Base-by-base conservation (phyloP, 2,329 filamentous ascomycete genomes). In the Xylariales sp. region DNA sequence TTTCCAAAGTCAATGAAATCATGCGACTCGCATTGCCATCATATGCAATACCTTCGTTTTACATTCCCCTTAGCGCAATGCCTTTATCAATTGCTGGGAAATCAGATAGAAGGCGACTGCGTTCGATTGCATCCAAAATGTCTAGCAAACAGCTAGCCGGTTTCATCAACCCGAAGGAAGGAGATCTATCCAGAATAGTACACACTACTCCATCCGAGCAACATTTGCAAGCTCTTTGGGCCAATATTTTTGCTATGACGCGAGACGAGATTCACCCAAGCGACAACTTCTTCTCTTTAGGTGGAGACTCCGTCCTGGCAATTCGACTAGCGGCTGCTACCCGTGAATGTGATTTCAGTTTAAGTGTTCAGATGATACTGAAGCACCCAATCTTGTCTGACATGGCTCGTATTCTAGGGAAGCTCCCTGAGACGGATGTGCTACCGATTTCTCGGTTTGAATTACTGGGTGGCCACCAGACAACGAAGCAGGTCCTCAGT, bases 241-340 rank as follows among this genome's bases (percentile, higher is more conserved):
- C 37, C 5, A 18, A 33, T 34, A 14, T 40, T 17, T 34, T 40
- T 23, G 4, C n/a, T 15, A 15, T 27, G 4, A 20, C 15, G 4
- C 6, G 5, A n/a, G 23, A 28, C 13, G 6, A 17, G n/a, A 39
- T 39, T n/a, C 29, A 33, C 20, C 20, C 29, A 14, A 19, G 28
- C 16, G 38, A 40, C 19, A 14, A 40, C 19, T 40, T 40, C 16
- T 19, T 40, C 8, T 21, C 31, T 16, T 28, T 40, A 13, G 38
- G 38, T 15, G 38, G 38, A 5, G 38, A 40, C 15, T 40, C 38
- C 5, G 21, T 40, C 8, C 14, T 40, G n/a, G 38, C 38, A 7
- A 40, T 40, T n/a, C 29, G 29, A 17, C 32, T 40, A 12, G 21
- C 36, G 11, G 38, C 32, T 8, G 27, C 32, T 11, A 33, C 38